Percentiles rank a stretch among this genome's conserved stretches.
Evolutionary conservation across 192 early-diverging fungal species (phyloP).

Genomic region (Lunasporangiospora selenospora): DNA sequence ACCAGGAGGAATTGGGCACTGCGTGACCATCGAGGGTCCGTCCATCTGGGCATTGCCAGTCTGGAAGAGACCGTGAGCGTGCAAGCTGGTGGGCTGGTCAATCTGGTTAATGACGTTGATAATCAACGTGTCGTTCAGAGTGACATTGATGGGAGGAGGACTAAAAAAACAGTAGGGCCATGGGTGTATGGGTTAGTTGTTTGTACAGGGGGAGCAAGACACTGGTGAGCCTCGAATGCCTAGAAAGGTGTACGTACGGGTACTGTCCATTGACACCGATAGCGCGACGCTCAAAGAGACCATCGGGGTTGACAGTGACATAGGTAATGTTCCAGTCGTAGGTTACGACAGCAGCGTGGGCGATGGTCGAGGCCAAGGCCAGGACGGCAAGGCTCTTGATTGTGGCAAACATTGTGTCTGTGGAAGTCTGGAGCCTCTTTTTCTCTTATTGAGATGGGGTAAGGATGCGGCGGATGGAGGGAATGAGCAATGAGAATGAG

Average conservation of each 20-base stretch:
- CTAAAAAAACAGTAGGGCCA: slow-evolving; percentile 24
- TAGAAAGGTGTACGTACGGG: slow-evolving; percentile 56
- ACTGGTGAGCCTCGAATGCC: too few species aligned
- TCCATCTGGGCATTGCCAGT: slow-evolving; percentile 76
- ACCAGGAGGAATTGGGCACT: slow-evolving; percentile 78
- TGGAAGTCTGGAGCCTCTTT: neutral
- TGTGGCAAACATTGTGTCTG: slow-evolving; percentile 36
- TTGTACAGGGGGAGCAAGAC: too few species aligned
- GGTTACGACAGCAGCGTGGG: slow-evolving; percentile 62
- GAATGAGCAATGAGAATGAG: slow-evolving; percentile 16
- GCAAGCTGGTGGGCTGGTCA: slow-evolving; percentile 65
- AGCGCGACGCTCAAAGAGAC: slow-evolving; percentile 64
- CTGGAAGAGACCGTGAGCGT: slow-evolving; percentile 83
- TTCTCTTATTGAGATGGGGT: neutral
- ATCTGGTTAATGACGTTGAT: slow-evolving; percentile 45
- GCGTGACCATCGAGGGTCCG: slow-evolving; percentile 73
- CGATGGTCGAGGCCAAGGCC: slow-evolving; percentile 34
- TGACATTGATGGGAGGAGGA: slow-evolving; percentile 39
- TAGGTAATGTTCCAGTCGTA: slow-evolving; percentile 79
- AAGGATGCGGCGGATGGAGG: neutral
- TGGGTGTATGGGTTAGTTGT: too few species aligned
- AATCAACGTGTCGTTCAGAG: slow-evolving; percentile 63
- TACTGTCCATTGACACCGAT: slow-evolving; percentile 70
- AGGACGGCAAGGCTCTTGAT: slow-evolving; percentile 48
- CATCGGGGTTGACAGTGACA: slow-evolving; percentile 71